Evolutionary conservation across 73 alveolate genomes (phyloP).

Genomic region (Breviolum minutum): DNA sequence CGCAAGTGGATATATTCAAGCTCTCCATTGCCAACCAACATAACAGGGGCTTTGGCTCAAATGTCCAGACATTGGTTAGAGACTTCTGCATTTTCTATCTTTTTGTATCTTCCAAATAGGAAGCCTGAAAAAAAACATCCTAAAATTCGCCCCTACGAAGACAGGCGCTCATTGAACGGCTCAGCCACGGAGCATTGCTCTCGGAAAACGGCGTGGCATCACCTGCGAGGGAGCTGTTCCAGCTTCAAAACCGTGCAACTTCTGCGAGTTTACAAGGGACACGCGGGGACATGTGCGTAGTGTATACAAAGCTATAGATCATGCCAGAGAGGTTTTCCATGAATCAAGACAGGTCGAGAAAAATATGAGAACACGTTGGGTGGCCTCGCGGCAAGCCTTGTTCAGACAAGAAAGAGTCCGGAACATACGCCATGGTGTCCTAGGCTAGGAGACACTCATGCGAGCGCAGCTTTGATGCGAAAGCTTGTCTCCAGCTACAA

Average conservation of each 20-base stretch:
- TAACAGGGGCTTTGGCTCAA: no score
- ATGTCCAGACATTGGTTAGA: no score
- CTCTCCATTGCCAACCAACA: not conserved
- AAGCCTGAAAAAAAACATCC: not conserved
- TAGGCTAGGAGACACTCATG: not conserved
- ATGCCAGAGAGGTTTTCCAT: not conserved
- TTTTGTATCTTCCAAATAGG: not conserved
- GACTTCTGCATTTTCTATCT: no score
- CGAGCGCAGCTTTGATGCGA: not conserved
- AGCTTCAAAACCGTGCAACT: no score
- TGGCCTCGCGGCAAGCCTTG: slow-evolving; percentile 67
- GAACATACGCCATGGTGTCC: slow-evolving; percentile 87
- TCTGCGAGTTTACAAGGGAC: no score
- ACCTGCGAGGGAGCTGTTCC: not conserved
- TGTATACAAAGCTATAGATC: not conserved
- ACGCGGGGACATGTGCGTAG: not conserved
- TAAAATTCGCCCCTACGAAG: not conserved
- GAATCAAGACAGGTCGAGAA: not conserved
- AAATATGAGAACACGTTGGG: not conserved
- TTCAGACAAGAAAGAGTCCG: slow-evolving; percentile 36
- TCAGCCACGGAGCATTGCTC: slow-evolving; percentile 37
- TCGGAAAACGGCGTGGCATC: slow-evolving; percentile 29
- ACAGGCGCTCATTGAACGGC: slow-evolving; percentile 12
- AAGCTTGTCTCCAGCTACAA: no score
- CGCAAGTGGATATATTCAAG: not conserved